phyloP scores from a whole-genome alignment of 352 stramenopile species.

The Blastocystis sp. region DNA sequence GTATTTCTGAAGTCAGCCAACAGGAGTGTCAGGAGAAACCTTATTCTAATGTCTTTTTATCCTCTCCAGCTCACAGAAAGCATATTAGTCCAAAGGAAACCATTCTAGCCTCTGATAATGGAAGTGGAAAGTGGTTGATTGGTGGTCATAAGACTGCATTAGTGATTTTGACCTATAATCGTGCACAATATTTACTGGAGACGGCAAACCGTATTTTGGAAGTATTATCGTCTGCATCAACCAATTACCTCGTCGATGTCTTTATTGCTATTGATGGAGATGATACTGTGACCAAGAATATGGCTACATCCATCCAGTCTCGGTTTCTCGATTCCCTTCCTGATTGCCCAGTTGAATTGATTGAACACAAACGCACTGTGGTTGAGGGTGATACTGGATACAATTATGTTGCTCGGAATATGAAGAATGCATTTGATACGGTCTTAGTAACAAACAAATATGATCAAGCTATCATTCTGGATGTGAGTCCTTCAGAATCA shows the following conservation, averaged over 20 bases:
- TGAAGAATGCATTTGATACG: constrained; percentile 69
- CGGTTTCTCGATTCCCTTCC: background rate
- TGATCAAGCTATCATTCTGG: constrained; percentile 53
- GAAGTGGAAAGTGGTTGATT: background rate
- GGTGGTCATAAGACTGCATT: constrained; percentile 64
- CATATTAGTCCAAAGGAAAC: background rate
- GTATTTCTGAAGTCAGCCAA: background rate
- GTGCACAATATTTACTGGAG: constrained; percentile 71
- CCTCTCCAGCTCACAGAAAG: background rate
- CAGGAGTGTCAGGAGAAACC: background rate
- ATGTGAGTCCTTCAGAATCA: background rate
- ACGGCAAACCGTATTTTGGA: constrained; percentile 69
- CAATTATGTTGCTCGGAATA: constrained; percentile 70
- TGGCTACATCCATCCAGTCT: constrained; percentile 66
- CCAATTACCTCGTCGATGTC: constrained; percentile 69
- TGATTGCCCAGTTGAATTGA: constrained; percentile 61
- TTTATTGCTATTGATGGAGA: constrained; percentile 75
- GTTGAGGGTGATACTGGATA: constrained; percentile 68
- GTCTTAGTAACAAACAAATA: constrained; percentile 35
- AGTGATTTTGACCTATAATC: constrained; percentile 73
- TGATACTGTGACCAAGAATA: constrained; percentile 64
- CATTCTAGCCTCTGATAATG: background rate
- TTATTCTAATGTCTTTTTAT: background rate
- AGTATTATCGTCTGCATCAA: constrained; percentile 58
- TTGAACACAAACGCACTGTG: constrained; percentile 61